A percentile compares a stretch with the other conserved stretches of the same genome.
Evolutionary conservation across 768 basidiomycete species (phyloP).

Genomic region (Mycena metata): DNA sequence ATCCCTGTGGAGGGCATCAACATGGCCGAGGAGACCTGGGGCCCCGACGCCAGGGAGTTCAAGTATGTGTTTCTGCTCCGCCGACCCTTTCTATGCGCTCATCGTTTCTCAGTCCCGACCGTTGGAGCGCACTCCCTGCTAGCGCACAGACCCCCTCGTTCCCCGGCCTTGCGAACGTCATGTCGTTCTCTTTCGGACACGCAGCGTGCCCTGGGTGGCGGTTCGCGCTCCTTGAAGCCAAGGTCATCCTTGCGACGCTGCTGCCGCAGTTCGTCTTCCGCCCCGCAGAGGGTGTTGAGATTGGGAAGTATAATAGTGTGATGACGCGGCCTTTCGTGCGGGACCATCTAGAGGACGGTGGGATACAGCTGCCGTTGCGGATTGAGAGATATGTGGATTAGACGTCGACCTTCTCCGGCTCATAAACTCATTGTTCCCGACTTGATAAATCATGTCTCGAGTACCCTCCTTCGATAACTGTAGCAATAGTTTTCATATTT

Average conservation of each 20-base stretch:
- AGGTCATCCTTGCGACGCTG: slow-evolving; percentile 62
- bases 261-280: slow-evolving; percentile 61
- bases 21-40: slow-evolving; percentile 66
- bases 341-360: slow-evolving; percentile 52
- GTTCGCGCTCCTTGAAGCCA: slow-evolving; percentile 64
- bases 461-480: slow-evolving; percentile 19
- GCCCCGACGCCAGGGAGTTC: slow-evolving; percentile 64
- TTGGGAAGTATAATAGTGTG: slow-evolving; percentile 63
- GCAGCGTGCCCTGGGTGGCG: slow-evolving; percentile 65
- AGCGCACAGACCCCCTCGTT: slow-evolving; percentile 51
- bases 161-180: slow-evolving; percentile 63
- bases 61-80: slow-evolving; percentile 54
- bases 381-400: slow-evolving; percentile 41
- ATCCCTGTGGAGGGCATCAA: slow-evolving; percentile 72
- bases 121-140: slow-evolving; percentile 61
- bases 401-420: neutral
- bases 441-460: slow-evolving; percentile 1
- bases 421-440: no score
- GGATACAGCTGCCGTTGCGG: slow-evolving; percentile 57
- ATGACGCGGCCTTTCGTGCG: slow-evolving; percentile 64
- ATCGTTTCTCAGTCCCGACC: slow-evolving; percentile 59
- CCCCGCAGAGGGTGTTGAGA: slow-evolving; percentile 54
- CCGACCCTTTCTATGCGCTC: slow-evolving; percentile 10
- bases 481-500: slow-evolving; percentile 34
- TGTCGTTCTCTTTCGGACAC: slow-evolving; percentile 68